Conservation (phyloP, 2,329 filamentous ascomycete genomes). For the Stagonosporopsis chrysanthemi region DNA sequence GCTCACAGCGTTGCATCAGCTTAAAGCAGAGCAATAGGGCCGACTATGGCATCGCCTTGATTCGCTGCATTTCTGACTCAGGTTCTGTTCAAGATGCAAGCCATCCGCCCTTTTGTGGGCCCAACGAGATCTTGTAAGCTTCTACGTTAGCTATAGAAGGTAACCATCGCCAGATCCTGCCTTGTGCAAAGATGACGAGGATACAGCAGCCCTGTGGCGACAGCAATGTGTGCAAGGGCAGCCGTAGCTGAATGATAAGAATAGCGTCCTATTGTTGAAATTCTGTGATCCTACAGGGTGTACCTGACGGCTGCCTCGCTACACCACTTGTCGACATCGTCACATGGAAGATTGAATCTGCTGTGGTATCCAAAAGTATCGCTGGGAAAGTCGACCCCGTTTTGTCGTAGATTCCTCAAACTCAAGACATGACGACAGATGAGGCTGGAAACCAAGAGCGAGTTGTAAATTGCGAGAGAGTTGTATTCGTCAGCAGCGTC, state of each 20-base stretch:
- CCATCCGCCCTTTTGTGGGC: not conserved
- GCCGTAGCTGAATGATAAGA: constrained; percentile 11
- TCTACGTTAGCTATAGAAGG: constrained; percentile 3
- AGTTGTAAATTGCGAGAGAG: not conserved
- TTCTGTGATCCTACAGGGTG: not conserved
- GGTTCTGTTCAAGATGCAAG: not conserved
- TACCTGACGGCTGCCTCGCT: constrained; percentile 2
- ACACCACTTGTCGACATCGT: constrained; percentile 8
- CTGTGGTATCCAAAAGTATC: constrained; percentile 1
- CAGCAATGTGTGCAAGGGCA: not conserved
- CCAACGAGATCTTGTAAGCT: not conserved
- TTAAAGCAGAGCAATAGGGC: not conserved
- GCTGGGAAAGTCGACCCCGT: not conserved
- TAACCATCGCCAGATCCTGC: not conserved
- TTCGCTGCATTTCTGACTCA: not conserved
- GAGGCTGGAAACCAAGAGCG: not conserved
- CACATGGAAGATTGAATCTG: not conserved
- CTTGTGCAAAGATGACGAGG: not conserved
- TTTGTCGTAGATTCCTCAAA: not conserved
- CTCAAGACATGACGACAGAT: not conserved
- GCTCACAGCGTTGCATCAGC: constrained; percentile 7
- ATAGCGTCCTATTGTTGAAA: constrained; percentile 1
- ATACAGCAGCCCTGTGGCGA: not conserved
- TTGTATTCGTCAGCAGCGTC: constrained; percentile 12
- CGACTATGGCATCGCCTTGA: constrained; percentile 5